Evolutionary conservation across 441 rosid species (phyloP), one percentile per base, ranked within the genome.

Genomic region (Breynia disticha): DNA sequence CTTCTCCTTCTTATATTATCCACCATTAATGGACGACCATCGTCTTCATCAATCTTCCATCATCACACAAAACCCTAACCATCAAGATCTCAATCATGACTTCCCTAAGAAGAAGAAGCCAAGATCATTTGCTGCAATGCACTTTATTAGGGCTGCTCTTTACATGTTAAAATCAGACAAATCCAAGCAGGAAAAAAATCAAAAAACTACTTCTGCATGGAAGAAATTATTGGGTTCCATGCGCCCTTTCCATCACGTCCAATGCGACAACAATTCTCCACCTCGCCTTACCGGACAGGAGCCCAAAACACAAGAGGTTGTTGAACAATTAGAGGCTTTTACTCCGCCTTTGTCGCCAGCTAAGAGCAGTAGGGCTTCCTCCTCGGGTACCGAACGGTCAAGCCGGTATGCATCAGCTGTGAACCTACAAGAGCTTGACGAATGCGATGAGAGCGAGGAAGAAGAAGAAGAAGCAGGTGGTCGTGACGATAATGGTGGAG

Each of bases 331-430:
- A 13, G 88, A 80, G 17, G 65, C 50, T 50, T 60, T 55, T 48
- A 63, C 70, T 13, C 72, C 74, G 8, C 73, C 80, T 1, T 24
- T 68, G 63, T 70, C 74, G 14, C 69, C 72, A 1, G 19, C 16
- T 15, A 42, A 38, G 4, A 8, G 15, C 3, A 57, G 58, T 54
- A 1, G 4, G 35, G 43, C 46, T 1, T 69, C 74, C 14, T 51
- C 65, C 14, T 52, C 70, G 5, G 10, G n/a, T 48, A n/a, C n/a
- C n/a, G 54, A 20, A 43, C 60, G 59, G 52, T 38, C 60, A 63
- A 63, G 85, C 80, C 39, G 24, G 45, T 78, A 74, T 61, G 62
- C 73, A 41, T 74, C 90, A 41, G 87, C 80, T 0, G 4, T 46
- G 60, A 76, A 67, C 56, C 74, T 70, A 59, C 72, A 51, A 16